phyloP scores from a whole-genome alignment of 257 asterid genomes.

The Rhazya stricta region DNA sequence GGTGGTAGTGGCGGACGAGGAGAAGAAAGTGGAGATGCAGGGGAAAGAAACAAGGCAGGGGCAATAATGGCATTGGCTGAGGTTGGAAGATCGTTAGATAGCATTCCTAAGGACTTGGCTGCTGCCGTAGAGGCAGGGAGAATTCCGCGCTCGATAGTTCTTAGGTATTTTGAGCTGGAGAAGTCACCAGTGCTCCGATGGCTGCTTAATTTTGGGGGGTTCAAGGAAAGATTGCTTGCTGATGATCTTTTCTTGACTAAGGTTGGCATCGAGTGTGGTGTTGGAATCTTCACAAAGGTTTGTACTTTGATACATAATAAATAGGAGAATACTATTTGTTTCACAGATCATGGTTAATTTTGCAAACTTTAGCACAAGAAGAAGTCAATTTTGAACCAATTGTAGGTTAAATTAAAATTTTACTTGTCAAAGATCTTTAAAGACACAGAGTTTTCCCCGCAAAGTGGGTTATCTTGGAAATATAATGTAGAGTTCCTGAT shows the following conservation, averaged over 20 bases:
- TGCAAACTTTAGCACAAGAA: not conserved
- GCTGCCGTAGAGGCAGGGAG: slow-evolving; percentile 73
- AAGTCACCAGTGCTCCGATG: slow-evolving; percentile 58
- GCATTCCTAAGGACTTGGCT: slow-evolving; percentile 78
- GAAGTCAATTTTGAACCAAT: not conserved
- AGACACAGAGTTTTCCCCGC: not conserved
- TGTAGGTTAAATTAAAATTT: not conserved
- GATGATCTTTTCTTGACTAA: slow-evolving; percentile 96
- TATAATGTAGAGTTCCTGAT: not conserved
- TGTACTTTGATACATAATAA: not conserved
- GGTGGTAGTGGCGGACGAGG: slow-evolving; percentile 30
- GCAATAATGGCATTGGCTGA: slow-evolving; percentile 77
- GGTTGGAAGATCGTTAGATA: slow-evolving; percentile 68
- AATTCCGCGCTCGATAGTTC: slow-evolving; percentile 63
- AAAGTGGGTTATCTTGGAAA: not conserved
- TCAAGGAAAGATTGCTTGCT: slow-evolving; percentile 83
- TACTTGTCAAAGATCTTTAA: not conserved
- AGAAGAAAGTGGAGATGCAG: slow-evolving; percentile 53
- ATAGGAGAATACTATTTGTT: not conserved
- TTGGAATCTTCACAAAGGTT: slow-evolving; percentile 91
- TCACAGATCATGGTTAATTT: not conserved
- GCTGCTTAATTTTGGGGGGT: slow-evolving; percentile 78
- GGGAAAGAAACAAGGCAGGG: slow-evolving; percentile 60
- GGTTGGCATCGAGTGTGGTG: slow-evolving; percentile 96
- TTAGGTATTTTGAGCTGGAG: slow-evolving; percentile 67